These are phyloP conservation scores for Pneumocystis carinii DNA, from an alignment of 1,139 yeast species.

Conservation along the genomic window DNA sequence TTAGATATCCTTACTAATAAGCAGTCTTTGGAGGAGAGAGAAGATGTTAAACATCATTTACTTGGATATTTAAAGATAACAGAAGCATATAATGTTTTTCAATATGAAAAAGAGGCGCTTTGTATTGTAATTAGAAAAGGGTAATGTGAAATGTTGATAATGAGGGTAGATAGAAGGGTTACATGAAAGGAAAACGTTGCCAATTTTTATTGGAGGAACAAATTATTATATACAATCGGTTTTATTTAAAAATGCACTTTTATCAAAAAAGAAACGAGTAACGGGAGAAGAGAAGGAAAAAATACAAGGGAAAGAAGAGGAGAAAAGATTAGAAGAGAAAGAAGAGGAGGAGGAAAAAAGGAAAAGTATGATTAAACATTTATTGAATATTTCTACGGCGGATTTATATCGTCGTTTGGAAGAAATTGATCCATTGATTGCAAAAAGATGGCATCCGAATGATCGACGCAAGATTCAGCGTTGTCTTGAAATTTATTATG, in stretches of 20 bases:
- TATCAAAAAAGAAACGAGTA: constrained; percentile 12
- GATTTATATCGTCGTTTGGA: constrained; percentile 38
- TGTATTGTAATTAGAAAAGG: constrained; percentile 13
- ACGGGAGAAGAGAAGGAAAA: constrained; percentile 7
- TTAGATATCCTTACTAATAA: constrained; percentile 75
- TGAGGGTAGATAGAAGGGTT: constrained; percentile 42
- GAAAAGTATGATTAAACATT: constrained; percentile 27
- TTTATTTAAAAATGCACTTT: constrained; percentile 53
- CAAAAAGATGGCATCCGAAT: constrained; percentile 79
- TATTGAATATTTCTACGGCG: constrained; percentile 25
- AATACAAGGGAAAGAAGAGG: background rate
- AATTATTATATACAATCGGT: constrained; percentile 78
- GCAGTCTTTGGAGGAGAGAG: constrained; percentile 66
- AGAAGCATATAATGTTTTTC: constrained; percentile 70
- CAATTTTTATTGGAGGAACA: constrained; percentile 90
- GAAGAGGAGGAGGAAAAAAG: constrained; percentile 32
- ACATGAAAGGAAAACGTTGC: constrained; percentile 54
- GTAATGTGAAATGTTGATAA: constrained; percentile 10
- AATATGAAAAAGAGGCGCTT: constrained; percentile 60
- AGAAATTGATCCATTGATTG: constrained; percentile 52
- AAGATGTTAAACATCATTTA: constrained; percentile 67
- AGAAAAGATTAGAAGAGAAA: constrained; percentile 25
- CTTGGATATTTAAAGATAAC: constrained; percentile 63
- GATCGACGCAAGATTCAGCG: constrained; percentile 65
- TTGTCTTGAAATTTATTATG: constrained; percentile 63